Percentiles rank a stretch among this genome's conserved stretches.
phyloP scores from a whole-genome alignment of 2,329 filamentous ascomycete species.

The Paecilomyces formosus region DNA sequence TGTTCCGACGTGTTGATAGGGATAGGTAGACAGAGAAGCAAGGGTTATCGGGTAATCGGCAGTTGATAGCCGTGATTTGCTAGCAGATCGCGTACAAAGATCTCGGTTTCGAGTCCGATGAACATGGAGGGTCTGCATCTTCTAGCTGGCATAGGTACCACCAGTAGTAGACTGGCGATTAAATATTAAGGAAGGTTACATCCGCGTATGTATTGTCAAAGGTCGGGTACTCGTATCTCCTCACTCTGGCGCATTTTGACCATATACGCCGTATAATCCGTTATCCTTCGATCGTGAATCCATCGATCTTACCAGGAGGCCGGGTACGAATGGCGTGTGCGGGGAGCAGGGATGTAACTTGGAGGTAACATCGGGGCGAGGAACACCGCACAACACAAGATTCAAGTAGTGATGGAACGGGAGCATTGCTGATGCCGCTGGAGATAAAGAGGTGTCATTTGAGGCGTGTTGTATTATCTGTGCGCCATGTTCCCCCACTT shows the following conservation, averaged over 20 bases:
- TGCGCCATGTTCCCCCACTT: background rate
- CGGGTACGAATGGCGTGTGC: background rate
- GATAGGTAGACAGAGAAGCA: background rate
- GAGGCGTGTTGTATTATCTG: slow-evolving; percentile 31
- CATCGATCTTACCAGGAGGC: background rate
- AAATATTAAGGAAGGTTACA: background rate
- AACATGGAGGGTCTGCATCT: too few relatives aligned
- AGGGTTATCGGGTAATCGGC: background rate
- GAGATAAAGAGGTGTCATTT: background rate
- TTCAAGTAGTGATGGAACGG: background rate
- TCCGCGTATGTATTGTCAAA: background rate
- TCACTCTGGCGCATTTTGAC: background rate
- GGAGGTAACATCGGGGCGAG: background rate
- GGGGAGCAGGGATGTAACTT: background rate
- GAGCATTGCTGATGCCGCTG: background rate
- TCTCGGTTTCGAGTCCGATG: background rate
- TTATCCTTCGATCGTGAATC: too few relatives aligned
- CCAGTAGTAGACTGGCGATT: background rate
- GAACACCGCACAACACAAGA: background rate
- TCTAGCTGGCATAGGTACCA: background rate
- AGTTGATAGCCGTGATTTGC: background rate
- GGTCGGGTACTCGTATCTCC: background rate
- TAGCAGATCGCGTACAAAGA: background rate
- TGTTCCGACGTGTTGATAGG: background rate
- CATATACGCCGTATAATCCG: too few relatives aligned